Percentiles rank a stretch among this genome's conserved stretches.
phyloP scores from a whole-genome alignment of 2,329 filamentous ascomycete species.

The Metarhizium guizhouense region DNA sequence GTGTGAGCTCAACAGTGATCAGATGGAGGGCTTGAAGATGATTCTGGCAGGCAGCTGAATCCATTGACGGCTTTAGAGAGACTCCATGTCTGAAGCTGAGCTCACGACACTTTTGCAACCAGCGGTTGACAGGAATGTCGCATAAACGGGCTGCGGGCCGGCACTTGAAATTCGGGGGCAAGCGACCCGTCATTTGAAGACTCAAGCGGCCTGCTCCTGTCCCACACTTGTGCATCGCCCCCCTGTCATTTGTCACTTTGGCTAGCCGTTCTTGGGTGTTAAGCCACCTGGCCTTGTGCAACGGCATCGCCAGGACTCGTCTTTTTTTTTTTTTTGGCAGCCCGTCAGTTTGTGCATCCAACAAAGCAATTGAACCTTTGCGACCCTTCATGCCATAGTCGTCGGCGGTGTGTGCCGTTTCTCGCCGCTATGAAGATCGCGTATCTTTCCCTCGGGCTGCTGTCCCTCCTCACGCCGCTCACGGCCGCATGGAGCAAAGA shows the following conservation, averaged over 20 bases:
- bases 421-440: conserved; percentile 55
- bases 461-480: conserved; percentile 58
- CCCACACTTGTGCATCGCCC: background rate
- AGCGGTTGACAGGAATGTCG: too few relatives aligned
- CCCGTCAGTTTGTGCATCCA: conserved; percentile 1
- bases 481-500: conserved; percentile 79
- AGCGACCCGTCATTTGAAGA: too few relatives aligned
- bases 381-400: background rate
- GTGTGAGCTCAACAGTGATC: background rate
- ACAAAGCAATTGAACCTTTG: background rate
- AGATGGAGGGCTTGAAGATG: background rate
- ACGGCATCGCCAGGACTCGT: background rate
- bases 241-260: too few relatives aligned
- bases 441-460: conserved; percentile 57
- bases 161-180: too few relatives aligned
- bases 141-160: too few relatives aligned
- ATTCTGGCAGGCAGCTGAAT: too few relatives aligned
- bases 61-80: too few relatives aligned
- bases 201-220: background rate
- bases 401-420: background rate
- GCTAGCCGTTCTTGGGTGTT: background rate
- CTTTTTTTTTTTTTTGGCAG: background rate
- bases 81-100: too few relatives aligned
- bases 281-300: conserved; percentile 9
- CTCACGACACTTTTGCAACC: too few relatives aligned